These are phyloP conservation scores for Alternaria triticimaculans DNA, from an alignment of 2,329 filamentous ascomycete species.

Conservation along the genomic window DNA sequence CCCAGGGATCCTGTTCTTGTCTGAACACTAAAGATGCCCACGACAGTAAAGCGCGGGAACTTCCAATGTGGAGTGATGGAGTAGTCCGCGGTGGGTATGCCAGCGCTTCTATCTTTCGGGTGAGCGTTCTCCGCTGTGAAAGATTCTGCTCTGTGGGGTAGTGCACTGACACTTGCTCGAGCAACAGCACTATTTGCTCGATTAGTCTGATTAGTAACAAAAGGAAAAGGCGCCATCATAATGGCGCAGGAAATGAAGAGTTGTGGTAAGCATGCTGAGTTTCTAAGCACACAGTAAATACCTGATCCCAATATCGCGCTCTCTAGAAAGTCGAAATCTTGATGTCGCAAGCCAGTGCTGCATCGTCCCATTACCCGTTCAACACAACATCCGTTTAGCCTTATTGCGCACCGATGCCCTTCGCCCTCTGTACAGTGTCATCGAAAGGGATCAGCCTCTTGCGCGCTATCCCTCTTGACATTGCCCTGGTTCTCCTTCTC, in stretches of 20 bases:
- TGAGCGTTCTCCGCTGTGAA: neutral
- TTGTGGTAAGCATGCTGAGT: neutral
- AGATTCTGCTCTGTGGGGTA: neutral
- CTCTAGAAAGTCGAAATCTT: neutral
- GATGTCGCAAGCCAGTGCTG: neutral
- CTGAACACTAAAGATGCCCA: neutral
- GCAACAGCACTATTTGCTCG: neutral
- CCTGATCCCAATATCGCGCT: neutral
- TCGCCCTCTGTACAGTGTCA: neutral
- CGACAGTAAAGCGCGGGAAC: neutral
- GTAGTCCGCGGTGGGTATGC: neutral
- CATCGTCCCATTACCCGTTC: neutral
- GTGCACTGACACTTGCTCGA: neutral
- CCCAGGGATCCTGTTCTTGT: slow-evolving; percentile 1
- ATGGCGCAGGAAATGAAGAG: neutral
- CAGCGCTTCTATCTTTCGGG: neutral
- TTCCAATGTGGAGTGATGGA: neutral
- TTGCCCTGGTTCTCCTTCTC: slow-evolving; percentile 23
- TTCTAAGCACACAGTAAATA: neutral
- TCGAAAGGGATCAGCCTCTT: slow-evolving; percentile 20
- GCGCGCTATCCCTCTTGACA: slow-evolving; percentile 30
- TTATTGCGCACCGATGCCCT: neutral
- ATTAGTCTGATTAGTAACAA: neutral
- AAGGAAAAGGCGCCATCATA: neutral
- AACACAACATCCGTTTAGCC: neutral